Evolutionary conservation across 2,329 filamentous ascomycete genomes (phyloP).

Genomic region (Mycosphaerella sp.): DNA sequence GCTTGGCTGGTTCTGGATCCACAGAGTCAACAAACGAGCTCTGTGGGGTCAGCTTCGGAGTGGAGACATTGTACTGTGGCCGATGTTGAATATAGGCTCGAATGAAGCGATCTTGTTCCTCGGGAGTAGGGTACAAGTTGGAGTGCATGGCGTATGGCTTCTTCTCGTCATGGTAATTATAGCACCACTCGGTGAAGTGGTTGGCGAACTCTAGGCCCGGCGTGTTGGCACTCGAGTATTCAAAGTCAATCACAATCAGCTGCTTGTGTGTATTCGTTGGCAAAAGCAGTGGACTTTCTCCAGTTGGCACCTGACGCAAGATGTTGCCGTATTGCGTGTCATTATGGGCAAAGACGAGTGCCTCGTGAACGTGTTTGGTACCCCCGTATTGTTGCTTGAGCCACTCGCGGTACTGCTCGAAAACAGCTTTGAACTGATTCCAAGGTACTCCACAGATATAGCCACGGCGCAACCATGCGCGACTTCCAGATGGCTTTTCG

Average conservation of each 20-base stretch:
- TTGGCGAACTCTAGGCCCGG: conserved; percentile 91
- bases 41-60: conserved; percentile 19
- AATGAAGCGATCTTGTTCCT: conserved; percentile 81
- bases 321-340: conserved; percentile 99
- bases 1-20: conserved; percentile 26
- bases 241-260: conserved; percentile 95
- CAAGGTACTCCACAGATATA: conserved; percentile 80
- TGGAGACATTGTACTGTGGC: conserved; percentile 54
- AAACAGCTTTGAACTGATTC: conserved; percentile 65
- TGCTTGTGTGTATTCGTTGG: conserved; percentile 94
- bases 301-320: conserved; percentile 63
- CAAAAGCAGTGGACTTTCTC: conserved; percentile 76
- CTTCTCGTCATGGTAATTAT: conserved; percentile 81
- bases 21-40: conserved; percentile 31
- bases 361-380: conserved; percentile 58
- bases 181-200: conserved; percentile 96
- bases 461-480: conserved; percentile 64
- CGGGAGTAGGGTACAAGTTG: conserved; percentile 64
- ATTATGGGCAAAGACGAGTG: conserved; percentile 92
- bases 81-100: conserved; percentile 79
- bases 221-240: conserved; percentile 87
- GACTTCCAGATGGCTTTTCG: conserved; percentile 37
- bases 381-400: conserved; percentile 68
- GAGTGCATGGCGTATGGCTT: conserved; percentile 59
- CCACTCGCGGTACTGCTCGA: conserved; percentile 71